Evolutionary conservation across 2,329 filamentous ascomycete genomes (phyloP), one percentile per base, ranked within the genome.

Genomic region (Penicillium sp.): DNA sequence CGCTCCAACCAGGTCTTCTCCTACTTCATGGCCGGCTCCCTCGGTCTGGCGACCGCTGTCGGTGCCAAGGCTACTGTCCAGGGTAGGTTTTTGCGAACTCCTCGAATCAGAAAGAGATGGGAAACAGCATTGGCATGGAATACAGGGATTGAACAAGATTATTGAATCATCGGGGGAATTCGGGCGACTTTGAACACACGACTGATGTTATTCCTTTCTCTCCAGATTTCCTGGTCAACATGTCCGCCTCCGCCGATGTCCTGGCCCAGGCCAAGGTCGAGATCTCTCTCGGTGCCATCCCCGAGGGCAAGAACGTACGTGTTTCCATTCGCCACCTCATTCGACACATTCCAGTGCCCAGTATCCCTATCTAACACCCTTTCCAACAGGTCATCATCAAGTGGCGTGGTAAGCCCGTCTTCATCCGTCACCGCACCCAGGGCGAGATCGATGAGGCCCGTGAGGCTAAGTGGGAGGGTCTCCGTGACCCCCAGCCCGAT

Each of bases 331-430:
- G 15, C 19, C 35, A 27, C 36, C 17, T 51, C 42, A 49, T 23
- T 15, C 38, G 25, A 29, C 38, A 23, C 15, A 39, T 63, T 19
- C 29, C 42, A 47, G 12, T 47, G 6, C 17, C 31, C 33, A 4
- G 45, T 36, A 52, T 53, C 49, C 60, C 60, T 50, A 62, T 60
- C 61, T 62, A 53, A 62, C 55, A 49, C 55, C 42, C 23, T n/a
- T 23, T 47, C 49, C 25, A 55, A 67, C 72, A 93, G 89, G 89
- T 99, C 77, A 96, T 99, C 79, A 96, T 99, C 85, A 99, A 99
- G 84, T 99, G 94, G 94, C 90, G 94, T 84, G 94, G 94, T 78
- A 99, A 99, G 90, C 94, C 94, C 78, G 92, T 99, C 78, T 99
- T 99, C 85, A 92, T 99, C 86, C 93, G 94, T 79, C 94, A 99